Conservation (phyloP, 108 stramenopile species). For the Mediolabrus comicus region DNA sequence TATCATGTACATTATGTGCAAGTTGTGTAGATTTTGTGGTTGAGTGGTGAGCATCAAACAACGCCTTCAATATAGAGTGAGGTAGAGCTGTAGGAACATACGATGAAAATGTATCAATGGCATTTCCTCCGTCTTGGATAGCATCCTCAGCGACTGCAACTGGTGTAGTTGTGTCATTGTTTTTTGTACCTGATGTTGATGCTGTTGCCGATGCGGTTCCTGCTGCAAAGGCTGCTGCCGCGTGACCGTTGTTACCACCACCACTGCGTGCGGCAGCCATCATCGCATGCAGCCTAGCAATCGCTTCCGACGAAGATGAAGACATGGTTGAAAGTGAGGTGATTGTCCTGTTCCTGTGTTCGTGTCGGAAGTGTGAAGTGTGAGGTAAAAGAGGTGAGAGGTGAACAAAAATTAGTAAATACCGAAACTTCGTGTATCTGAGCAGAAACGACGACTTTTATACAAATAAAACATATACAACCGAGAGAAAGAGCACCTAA, state of each 20-base stretch:
- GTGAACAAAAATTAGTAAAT: too few species aligned
- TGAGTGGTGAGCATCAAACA: background rate
- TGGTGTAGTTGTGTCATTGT: background rate
- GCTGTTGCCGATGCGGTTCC: background rate
- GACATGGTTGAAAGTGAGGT: background rate
- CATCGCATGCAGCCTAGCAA: background rate
- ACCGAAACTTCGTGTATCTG: too few species aligned
- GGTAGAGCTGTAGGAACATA: constrained; percentile 45
- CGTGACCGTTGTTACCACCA: background rate
- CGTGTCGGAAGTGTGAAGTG: too few species aligned
- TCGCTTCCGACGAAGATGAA: background rate
- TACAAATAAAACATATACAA: too few species aligned
- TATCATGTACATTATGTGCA: background rate
- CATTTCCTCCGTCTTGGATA: constrained; percentile 28
- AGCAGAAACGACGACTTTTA: too few species aligned
- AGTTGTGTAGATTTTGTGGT: background rate
- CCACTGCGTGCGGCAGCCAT: background rate
- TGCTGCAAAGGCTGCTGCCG: background rate
- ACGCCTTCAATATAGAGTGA: constrained; percentile 6
- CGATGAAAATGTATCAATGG: constrained; percentile 46
- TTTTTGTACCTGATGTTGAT: background rate
- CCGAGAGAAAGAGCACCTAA: too few species aligned
- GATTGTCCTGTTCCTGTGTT: too few species aligned
- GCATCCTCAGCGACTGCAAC: constrained; percentile 34
- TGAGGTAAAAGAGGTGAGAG: too few species aligned